Conservation (phyloP, 805 yeast species). For the Yamadazyma sp. region DNA sequence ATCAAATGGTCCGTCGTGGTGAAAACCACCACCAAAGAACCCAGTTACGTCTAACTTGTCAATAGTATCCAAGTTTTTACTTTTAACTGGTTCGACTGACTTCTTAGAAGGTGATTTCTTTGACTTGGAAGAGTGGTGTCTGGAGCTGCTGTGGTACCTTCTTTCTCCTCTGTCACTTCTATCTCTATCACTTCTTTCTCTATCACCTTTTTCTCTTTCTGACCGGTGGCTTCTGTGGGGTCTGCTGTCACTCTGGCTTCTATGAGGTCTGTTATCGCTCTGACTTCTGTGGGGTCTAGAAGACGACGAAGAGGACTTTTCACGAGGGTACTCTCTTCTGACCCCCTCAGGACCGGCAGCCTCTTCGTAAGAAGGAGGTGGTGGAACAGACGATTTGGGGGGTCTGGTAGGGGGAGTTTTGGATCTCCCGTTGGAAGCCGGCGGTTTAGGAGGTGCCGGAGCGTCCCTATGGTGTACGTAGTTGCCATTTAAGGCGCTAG, state of each 20-base stretch:
- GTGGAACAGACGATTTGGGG: conserved; percentile 27
- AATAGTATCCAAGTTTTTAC: conserved; percentile 85
- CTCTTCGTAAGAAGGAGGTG: conserved; percentile 73
- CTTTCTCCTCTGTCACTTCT: conserved; percentile 20
- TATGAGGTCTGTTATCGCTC: conserved; percentile 18
- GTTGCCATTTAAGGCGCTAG: conserved; percentile 43
- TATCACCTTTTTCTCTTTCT: conserved; percentile 14
- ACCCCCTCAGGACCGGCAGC: conserved; percentile 53
- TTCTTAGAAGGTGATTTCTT: conserved; percentile 38
- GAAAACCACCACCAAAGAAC: conserved; percentile 89
- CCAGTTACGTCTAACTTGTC: conserved; percentile 97
- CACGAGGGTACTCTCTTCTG: conserved; percentile 52
- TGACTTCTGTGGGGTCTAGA: conserved; percentile 20
- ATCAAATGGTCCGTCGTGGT: conserved; percentile 98
- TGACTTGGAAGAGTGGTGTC: conserved; percentile 12
- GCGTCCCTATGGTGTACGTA: conserved; percentile 38
- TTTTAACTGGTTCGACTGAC: conserved; percentile 46
- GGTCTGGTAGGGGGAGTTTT: conserved; percentile 27
- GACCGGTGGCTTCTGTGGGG: conserved; percentile 16
- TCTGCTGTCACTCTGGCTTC: conserved; percentile 16
- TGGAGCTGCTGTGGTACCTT: conserved; percentile 1
- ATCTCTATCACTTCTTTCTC: conserved; percentile 16
- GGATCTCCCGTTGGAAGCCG: conserved; percentile 1
- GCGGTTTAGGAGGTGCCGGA: conserved; percentile 26
- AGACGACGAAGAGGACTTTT: conserved; percentile 36